These are phyloP conservation scores for Parathielavia appendiculata DNA, from an alignment of 495 filamentous ascomycete genomes.

Conservation along the genomic window DNA sequence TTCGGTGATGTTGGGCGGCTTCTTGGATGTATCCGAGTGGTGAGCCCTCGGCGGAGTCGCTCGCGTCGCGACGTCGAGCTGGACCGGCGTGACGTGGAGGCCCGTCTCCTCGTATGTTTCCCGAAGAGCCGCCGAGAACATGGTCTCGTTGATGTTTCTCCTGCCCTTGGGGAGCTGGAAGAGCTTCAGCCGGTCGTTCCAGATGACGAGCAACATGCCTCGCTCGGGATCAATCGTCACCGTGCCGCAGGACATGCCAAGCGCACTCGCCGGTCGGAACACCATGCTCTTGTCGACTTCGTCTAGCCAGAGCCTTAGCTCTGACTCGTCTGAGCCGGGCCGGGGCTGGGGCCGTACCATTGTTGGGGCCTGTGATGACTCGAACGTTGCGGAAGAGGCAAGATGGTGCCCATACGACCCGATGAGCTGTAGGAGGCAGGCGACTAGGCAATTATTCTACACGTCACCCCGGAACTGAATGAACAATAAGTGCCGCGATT, in stretches of 20 bases:
- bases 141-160: slow-evolving; percentile 42
- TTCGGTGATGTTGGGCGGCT: slow-evolving; percentile 25
- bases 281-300: slow-evolving; percentile 30
- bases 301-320: slow-evolving; percentile 19
- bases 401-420: neutral
- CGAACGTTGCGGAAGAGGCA: neutral
- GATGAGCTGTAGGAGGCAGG: neutral
- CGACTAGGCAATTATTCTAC: too few relatives aligned
- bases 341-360: neutral
- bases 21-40: slow-evolving; percentile 2
- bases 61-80: slow-evolving; percentile 36
- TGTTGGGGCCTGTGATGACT: too few relatives aligned
- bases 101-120: slow-evolving; percentile 47
- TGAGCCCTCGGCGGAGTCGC: slow-evolving; percentile 23
- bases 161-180: slow-evolving; percentile 46
- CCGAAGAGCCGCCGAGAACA: slow-evolving; percentile 38
- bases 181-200: slow-evolving; percentile 41
- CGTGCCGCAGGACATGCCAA: slow-evolving; percentile 43
- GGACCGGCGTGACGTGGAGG: slow-evolving; percentile 32
- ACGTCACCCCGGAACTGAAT: too few relatives aligned
- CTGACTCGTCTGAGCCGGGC: slow-evolving; percentile 8
- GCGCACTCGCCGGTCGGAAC: slow-evolving; percentile 34
- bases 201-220: slow-evolving; percentile 37
- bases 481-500: too few relatives aligned
- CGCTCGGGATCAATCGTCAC: slow-evolving; percentile 38